phyloP scores from a whole-genome alignment of 2,329 filamentous ascomycete species.

The Colletotrichum navitas region DNA sequence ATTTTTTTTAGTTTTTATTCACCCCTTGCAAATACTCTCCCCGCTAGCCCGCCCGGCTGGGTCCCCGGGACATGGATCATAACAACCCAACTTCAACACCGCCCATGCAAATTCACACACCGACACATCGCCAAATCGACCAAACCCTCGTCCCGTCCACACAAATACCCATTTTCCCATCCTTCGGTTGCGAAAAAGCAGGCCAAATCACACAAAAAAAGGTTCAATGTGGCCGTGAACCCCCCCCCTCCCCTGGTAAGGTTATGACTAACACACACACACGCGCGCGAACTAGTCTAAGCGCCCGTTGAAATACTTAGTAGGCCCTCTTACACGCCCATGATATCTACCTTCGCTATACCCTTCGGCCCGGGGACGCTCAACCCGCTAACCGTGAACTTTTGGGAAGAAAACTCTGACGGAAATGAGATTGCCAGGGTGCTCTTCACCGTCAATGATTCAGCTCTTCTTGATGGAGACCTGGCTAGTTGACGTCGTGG shows the following conservation, averaged over 20 bases:
- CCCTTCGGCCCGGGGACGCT: background rate
- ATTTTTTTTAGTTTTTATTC: background rate
- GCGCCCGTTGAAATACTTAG: constrained; percentile 2
- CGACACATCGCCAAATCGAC: constrained; percentile 10
- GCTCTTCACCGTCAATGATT: constrained; percentile 30
- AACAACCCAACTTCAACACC: background rate
- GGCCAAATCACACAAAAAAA: background rate
- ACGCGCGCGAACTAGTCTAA: constrained; percentile 3
- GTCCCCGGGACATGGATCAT: background rate
- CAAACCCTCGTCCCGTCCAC: constrained; percentile 25
- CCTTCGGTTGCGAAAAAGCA: background rate
- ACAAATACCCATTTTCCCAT: background rate
- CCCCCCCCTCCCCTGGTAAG: background rate
- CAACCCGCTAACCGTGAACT: background rate
- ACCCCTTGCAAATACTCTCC: background rate
- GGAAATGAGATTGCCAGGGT: constrained; percentile 4
- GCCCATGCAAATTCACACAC: constrained; percentile 19
- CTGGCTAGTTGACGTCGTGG: constrained; percentile 23
- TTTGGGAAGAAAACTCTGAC: background rate
- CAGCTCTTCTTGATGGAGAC: background rate
- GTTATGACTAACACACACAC: constrained; percentile 6
- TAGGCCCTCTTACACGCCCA: background rate
- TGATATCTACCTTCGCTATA: background rate
- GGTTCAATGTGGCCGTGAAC: background rate
- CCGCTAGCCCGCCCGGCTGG: background rate